A percentile compares a stretch with the other conserved stretches of the same genome.
Evolutionary conservation across 2,329 filamentous ascomycete species (phyloP).

Genomic region (Xylaria sp.): DNA sequence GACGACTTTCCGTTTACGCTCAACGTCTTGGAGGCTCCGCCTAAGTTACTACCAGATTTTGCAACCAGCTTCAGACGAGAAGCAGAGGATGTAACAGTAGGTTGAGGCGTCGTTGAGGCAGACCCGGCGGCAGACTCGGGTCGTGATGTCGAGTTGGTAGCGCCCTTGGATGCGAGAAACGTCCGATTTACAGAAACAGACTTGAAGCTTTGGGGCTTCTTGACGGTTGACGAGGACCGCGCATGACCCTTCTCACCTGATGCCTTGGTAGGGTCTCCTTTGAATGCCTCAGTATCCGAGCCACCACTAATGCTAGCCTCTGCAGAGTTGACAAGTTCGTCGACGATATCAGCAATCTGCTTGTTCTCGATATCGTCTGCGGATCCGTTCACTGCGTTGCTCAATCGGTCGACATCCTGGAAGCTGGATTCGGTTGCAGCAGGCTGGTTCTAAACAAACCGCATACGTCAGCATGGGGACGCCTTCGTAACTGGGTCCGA

Average conservation of each 20-base stretch:
- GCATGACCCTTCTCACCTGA: slow-evolving; percentile 69
- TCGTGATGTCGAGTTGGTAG: slow-evolving; percentile 59
- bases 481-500: background rate
- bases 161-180: slow-evolving; percentile 78
- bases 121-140: slow-evolving; percentile 59
- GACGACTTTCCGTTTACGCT: slow-evolving; percentile 68
- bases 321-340: slow-evolving; percentile 69
- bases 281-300: slow-evolving; percentile 80
- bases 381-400: slow-evolving; percentile 60
- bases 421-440: slow-evolving; percentile 48
- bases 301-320: slow-evolving; percentile 77
- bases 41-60: slow-evolving; percentile 72
- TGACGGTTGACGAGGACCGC: slow-evolving; percentile 68
- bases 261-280: slow-evolving; percentile 63
- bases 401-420: slow-evolving; percentile 59
- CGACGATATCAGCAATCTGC: slow-evolving; percentile 65
- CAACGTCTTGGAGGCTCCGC: slow-evolving; percentile 58
- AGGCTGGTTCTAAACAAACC: slow-evolving; percentile 29
- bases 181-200: slow-evolving; percentile 86
- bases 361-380: slow-evolving; percentile 66
- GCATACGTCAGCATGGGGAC: slow-evolving; percentile 20
- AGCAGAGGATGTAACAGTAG: slow-evolving; percentile 59
- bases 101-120: slow-evolving; percentile 56
- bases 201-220: slow-evolving; percentile 84
- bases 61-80: slow-evolving; percentile 78